Evolutionary conservation across 1,284 basidiomycete genomes (phyloP).

Genomic region (Schizophyllum amplum): DNA sequence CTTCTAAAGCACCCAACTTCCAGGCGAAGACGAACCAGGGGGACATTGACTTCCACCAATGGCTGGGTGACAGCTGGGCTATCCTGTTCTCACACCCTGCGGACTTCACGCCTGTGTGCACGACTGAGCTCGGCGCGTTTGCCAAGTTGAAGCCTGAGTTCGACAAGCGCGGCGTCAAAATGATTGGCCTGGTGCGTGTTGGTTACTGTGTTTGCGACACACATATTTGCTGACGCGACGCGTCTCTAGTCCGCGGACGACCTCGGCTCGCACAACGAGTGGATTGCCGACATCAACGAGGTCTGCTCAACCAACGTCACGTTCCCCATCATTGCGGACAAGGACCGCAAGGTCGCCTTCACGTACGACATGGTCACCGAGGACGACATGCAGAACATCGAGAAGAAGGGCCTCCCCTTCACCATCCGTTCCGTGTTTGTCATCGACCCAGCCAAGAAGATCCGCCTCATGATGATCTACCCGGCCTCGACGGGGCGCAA

Average conservation of each 20-base stretch:
- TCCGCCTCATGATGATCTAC: slow-evolving; percentile 71
- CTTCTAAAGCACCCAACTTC: slow-evolving; percentile 49
- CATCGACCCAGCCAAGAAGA: slow-evolving; percentile 68
- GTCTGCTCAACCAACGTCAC: slow-evolving; percentile 28
- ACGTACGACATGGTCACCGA: slow-evolving; percentile 79
- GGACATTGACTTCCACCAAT: slow-evolving; percentile 69
- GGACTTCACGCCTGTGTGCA: slow-evolving; percentile 56
- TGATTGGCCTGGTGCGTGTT: slow-evolving; percentile 33
- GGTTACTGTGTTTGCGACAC: too few species aligned
- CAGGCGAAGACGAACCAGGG: slow-evolving; percentile 63
- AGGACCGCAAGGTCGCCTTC: slow-evolving; percentile 60
- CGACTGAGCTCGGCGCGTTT: slow-evolving; percentile 80
- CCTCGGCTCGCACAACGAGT: not conserved
- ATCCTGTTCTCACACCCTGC: slow-evolving; percentile 77
- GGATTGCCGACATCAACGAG: not conserved
- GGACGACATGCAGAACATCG: slow-evolving; percentile 74
- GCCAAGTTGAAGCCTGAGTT: slow-evolving; percentile 56
- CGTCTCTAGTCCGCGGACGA: not conserved
- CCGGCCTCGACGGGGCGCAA: slow-evolving; percentile 60
- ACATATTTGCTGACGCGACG: too few species aligned
- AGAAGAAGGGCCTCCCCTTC: slow-evolving; percentile 67
- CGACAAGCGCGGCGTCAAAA: slow-evolving; percentile 64
- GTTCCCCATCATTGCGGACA: slow-evolving; percentile 81
- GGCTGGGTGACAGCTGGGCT: slow-evolving; percentile 65
- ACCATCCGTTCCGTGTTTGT: slow-evolving; percentile 77